Evolutionary conservation across 140 eudicot species (phyloP).

Genomic region (Erigeron philadelphicus): DNA sequence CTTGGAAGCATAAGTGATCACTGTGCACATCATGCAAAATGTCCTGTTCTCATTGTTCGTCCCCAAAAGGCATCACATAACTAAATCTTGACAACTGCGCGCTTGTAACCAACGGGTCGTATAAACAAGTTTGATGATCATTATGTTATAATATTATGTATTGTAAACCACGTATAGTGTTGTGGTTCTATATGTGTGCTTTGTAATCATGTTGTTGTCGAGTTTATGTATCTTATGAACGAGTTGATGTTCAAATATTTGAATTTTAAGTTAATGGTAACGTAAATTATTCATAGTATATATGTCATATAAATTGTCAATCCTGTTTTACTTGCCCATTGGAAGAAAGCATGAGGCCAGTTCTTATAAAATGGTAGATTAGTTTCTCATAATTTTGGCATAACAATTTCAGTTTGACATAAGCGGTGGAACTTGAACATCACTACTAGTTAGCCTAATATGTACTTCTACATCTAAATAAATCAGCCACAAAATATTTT

Average conservation of each 20-base stretch:
- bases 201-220: slow-evolving; percentile 14
- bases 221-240: not conserved
- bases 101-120: not conserved
- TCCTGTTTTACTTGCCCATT: not conserved
- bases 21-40: slow-evolving; percentile 48
- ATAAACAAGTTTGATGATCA: slow-evolving; percentile 5
- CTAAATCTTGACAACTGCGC: slow-evolving; percentile 1
- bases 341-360: not conserved
- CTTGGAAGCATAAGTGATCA: slow-evolving; percentile 52
- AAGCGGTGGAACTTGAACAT: no score
- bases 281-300: not conserved
- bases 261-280: slow-evolving; percentile 8
- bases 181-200: slow-evolving; percentile 29
- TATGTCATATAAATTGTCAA: not conserved
- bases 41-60: slow-evolving; percentile 45
- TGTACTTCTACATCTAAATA: no score
- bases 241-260: slow-evolving; percentile 15
- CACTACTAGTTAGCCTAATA: no score
- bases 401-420: not conserved
- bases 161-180: slow-evolving; percentile 24
- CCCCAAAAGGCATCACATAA: slow-evolving; percentile 27
- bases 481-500: no score
- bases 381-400: not conserved
- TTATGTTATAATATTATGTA: slow-evolving; percentile 19
- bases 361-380: not conserved